These are phyloP conservation scores for Sequoia sempervirens DNA, from an alignment of 75 land plant species.

Conservation along the genomic window DNA sequence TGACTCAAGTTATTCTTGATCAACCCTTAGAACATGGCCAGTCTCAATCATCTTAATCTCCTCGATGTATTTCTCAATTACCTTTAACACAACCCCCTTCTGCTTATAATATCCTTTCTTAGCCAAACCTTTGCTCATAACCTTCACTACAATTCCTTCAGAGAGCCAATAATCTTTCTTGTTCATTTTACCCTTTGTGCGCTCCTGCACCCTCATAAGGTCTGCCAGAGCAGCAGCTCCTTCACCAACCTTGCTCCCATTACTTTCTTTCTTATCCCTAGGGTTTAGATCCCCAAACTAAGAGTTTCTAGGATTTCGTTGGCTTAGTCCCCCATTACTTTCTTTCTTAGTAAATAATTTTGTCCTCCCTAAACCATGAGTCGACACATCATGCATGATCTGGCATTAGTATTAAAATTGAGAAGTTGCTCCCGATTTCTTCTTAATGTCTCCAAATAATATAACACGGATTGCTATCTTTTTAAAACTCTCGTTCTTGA, in stretches of 20 bases:
- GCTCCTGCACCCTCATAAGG: constrained; percentile 88
- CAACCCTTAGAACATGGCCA: constrained; percentile 76
- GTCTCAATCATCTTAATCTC: constrained; percentile 90
- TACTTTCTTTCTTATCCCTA: neutral
- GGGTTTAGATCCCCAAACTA: neutral
- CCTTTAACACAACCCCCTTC: constrained; percentile 77
- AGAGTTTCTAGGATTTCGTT: neutral
- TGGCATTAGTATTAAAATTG: too few species aligned
- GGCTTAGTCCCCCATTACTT: too few species aligned
- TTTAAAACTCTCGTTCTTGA: too few species aligned
- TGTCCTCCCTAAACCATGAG: too few species aligned
- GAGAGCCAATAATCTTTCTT: constrained; percentile 92
- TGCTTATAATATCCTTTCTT: constrained; percentile 92
- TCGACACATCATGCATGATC: too few species aligned
- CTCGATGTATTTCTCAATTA: constrained; percentile 88
- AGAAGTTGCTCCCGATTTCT: too few species aligned
- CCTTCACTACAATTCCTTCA: constrained; percentile 86
- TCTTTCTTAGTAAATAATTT: too few species aligned
- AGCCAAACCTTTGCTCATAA: constrained; percentile 77
- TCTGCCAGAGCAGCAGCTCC: constrained; percentile 49
- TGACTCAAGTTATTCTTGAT: constrained; percentile 92
- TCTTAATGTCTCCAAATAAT: too few species aligned
- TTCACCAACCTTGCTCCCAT: neutral
- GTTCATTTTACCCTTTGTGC: constrained; percentile 73
- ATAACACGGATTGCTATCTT: too few species aligned